A percentile compares a stretch with the other conserved stretches of the same genome.
phyloP scores from a whole-genome alignment of 2,329 filamentous ascomycete genomes.

The Teratosphaeria zuluensis region DNA sequence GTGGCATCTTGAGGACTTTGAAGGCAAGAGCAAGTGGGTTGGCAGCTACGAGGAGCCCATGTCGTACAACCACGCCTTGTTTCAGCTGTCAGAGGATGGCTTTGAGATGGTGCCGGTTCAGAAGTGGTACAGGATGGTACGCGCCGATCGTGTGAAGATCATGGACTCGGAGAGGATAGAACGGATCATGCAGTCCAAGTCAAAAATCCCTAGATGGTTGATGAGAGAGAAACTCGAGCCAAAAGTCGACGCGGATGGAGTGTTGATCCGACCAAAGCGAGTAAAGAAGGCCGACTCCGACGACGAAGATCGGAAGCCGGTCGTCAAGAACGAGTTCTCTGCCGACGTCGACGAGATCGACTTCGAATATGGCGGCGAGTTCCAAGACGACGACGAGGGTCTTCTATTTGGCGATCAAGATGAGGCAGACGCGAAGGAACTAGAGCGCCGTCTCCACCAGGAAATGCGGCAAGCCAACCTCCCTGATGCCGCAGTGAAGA shows the following conservation, averaged over 20 bases:
- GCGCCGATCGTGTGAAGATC: slow-evolving; percentile 51
- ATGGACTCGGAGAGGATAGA: slow-evolving; percentile 80
- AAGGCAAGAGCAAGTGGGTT: slow-evolving; percentile 89
- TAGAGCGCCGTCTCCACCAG: slow-evolving; percentile 55
- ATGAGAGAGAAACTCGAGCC: slow-evolving; percentile 46
- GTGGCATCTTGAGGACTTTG: slow-evolving; percentile 94
- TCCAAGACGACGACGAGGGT: slow-evolving; percentile 81
- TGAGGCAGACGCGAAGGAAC: slow-evolving; percentile 58
- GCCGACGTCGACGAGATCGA: slow-evolving; percentile 57
- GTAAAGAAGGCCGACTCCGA: slow-evolving; percentile 26
- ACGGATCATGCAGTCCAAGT: slow-evolving; percentile 68
- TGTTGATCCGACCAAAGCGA: slow-evolving; percentile 4
- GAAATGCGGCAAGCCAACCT: slow-evolving; percentile 82
- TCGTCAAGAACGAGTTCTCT: slow-evolving; percentile 32
- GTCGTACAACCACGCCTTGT: slow-evolving; percentile 69
- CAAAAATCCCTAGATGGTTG: slow-evolving; percentile 69
- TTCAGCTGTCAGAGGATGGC: slow-evolving; percentile 59
- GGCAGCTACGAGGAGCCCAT: slow-evolving; percentile 83
- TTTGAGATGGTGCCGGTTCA: slow-evolving; percentile 87
- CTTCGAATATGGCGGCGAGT: slow-evolving; percentile 57
- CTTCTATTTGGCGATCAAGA: slow-evolving; percentile 72
- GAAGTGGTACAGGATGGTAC: slow-evolving; percentile 85
- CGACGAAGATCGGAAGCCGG: slow-evolving; percentile 33
- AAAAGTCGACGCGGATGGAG: slow-evolving; percentile 11
- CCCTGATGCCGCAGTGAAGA: slow-evolving; percentile 49